Percentiles rank a stretch among this genome's conserved stretches.
phyloP scores from a whole-genome alignment of 805 yeast genomes.

The Candida manassasensis region DNA sequence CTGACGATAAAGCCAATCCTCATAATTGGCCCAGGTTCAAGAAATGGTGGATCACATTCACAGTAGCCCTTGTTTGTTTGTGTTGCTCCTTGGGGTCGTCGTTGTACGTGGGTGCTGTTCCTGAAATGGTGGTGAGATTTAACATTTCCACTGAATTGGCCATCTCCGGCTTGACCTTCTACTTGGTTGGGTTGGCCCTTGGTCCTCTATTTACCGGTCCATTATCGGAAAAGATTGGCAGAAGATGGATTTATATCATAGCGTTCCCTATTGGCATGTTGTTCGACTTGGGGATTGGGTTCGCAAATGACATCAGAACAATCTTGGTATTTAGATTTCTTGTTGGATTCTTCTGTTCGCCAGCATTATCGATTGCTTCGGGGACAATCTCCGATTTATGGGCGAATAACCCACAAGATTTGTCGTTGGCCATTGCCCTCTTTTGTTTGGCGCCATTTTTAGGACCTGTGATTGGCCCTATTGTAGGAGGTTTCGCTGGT shows the following conservation, averaged over 20 bases:
- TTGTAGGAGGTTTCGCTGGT: conserved; percentile 69
- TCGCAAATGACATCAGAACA: conserved; percentile 54
- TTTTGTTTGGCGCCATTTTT: conserved; percentile 75
- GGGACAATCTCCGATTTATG: conserved; percentile 81
- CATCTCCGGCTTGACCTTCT: conserved; percentile 64
- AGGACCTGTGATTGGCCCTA: conserved; percentile 77
- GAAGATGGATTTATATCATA: conserved; percentile 54
- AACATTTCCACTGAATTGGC: conserved; percentile 57
- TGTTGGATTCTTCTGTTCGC: conserved; percentile 72
- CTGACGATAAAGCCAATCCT: conserved; percentile 60
- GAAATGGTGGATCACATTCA: conserved; percentile 63
- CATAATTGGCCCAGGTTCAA: conserved; percentile 61
- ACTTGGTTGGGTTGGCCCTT: conserved; percentile 63
- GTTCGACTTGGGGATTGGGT: conserved; percentile 70
- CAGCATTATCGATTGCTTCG: conserved; percentile 79
- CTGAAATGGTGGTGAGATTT: conserved; percentile 45
- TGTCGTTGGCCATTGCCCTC: conserved; percentile 72
- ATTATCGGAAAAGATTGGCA: conserved; percentile 62
- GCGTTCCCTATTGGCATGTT: conserved; percentile 66
- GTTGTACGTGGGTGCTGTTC: conserved; percentile 60
- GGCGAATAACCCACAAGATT: conserved; percentile 46
- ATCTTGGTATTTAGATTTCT: conserved; percentile 69
- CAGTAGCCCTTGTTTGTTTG: conserved; percentile 59
- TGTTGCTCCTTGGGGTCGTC: conserved; percentile 76
- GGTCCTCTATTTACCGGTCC: conserved; percentile 75